phyloP scores from a whole-genome alignment of 495 filamentous ascomycete species.

The Pyrenopolyporus hunteri region DNA sequence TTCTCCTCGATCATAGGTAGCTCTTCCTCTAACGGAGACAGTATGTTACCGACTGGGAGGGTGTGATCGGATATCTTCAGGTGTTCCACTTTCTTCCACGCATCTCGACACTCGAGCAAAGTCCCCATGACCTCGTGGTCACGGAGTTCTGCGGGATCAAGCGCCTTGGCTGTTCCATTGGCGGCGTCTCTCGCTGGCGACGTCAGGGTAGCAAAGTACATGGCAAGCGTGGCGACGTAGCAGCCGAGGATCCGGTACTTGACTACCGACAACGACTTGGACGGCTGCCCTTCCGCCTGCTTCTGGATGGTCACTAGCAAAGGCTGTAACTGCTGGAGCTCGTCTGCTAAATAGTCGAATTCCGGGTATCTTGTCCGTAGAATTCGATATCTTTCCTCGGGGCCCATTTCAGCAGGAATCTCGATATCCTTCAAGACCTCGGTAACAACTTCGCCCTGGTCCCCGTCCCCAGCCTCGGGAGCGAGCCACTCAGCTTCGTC shows the following conservation, averaged over 20 bases:
- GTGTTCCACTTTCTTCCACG: conserved; percentile 79
- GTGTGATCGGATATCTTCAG: conserved; percentile 45
- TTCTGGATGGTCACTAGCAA: conserved; percentile 62
- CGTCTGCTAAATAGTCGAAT: conserved; percentile 82
- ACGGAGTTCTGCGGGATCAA: conserved; percentile 71
- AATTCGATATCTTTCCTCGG: conserved; percentile 76
- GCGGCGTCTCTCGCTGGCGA: conserved; percentile 65
- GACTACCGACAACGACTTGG: conserved; percentile 63
- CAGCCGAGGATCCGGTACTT: conserved; percentile 78
- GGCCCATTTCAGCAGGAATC: conserved; percentile 77
- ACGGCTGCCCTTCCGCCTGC: conserved; percentile 59
- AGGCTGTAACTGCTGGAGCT: conserved; percentile 75
- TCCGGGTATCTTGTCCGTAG: conserved; percentile 86
- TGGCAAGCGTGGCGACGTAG: conserved; percentile 82
- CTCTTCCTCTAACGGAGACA: conserved; percentile 48
- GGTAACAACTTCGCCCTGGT: conserved; percentile 65
- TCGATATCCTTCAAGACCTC: conserved; percentile 83
- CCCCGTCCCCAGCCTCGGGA: conserved; percentile 50
- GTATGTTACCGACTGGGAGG: conserved; percentile 29
- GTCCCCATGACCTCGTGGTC: conserved; percentile 90
- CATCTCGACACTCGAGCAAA: conserved; percentile 75
- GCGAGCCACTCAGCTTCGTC: conserved; percentile 84
- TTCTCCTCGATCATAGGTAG: conserved; percentile 42
- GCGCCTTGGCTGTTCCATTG: conserved; percentile 58
- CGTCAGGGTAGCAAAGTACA: conserved; percentile 92